These are phyloP conservation scores for Larix sibirica DNA, from an alignment of 83 land plant species.

Conservation along the genomic window DNA sequence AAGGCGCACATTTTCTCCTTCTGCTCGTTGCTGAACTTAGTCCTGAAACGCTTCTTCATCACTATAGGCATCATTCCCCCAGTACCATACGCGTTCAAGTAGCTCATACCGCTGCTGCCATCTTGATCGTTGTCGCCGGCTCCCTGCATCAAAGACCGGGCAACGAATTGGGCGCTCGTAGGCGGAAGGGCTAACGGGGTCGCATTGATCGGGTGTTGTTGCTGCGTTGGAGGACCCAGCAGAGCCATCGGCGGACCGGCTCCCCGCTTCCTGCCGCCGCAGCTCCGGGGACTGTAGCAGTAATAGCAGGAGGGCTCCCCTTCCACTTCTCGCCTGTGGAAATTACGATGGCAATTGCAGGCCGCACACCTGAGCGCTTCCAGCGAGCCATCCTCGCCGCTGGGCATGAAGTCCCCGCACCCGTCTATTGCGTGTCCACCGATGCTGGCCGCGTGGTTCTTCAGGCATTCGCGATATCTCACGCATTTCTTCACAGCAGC, in stretches of 20 bases:
- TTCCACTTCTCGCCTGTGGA: slow-evolving; percentile 8
- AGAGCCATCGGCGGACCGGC: background rate
- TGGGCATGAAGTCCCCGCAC: slow-evolving; percentile 15
- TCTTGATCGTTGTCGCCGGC: background rate
- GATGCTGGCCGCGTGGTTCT: slow-evolving; percentile 12
- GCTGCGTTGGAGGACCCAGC: background rate
- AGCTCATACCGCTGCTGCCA: background rate
- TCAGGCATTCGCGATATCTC: background rate
- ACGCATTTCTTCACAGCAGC: background rate
- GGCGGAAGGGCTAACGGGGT: slow-evolving; percentile 8
- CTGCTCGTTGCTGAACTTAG: slow-evolving; percentile 10
- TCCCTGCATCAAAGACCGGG: background rate
- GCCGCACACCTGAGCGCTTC: slow-evolving; percentile 11
- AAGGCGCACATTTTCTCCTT: slow-evolving; percentile 9
- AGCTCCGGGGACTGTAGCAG: slow-evolving; percentile 2
- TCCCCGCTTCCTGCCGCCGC: background rate
- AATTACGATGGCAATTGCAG: slow-evolving; percentile 13
- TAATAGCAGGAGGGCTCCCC: slow-evolving; percentile 5
- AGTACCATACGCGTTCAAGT: background rate
- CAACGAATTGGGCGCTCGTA: background rate
- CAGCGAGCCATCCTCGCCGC: slow-evolving; percentile 4
- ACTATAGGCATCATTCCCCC: background rate
- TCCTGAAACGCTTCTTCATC: slow-evolving; percentile 16
- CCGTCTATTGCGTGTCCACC: slow-evolving; percentile 9
- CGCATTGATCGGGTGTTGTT: background rate